Evolutionary conservation across 75 land plant genomes (phyloP).

Genomic region (Cupressus sempervirens): DNA sequence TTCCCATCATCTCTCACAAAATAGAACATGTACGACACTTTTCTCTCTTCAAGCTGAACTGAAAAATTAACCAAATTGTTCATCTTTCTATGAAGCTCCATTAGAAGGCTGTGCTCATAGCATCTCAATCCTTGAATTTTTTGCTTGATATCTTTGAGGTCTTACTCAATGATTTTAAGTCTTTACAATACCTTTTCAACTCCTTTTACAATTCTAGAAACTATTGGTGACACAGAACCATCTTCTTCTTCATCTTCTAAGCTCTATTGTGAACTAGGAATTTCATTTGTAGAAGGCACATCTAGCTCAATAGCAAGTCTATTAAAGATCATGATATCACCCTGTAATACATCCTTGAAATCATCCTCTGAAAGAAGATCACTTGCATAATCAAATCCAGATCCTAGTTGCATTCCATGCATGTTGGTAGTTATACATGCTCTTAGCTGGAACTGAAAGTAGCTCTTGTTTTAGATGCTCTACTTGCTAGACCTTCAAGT

Average conservation of each 20-base stretch:
- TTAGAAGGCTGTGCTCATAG: slow-evolving; percentile 60
- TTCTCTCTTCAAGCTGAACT: slow-evolving; percentile 53
- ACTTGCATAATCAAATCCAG: slow-evolving; percentile 57
- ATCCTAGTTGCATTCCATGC: slow-evolving; percentile 40
- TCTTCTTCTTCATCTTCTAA: slow-evolving; percentile 3
- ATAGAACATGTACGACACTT: slow-evolving; percentile 70
- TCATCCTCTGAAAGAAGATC: slow-evolving; percentile 72
- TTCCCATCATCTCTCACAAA: slow-evolving; percentile 38
- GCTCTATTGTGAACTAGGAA: background rate
- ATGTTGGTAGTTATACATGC: slow-evolving; percentile 67
- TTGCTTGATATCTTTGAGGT: slow-evolving; percentile 57
- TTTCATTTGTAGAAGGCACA: slow-evolving; percentile 30
- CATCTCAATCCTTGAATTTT: slow-evolving; percentile 70
- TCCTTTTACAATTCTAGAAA: slow-evolving; percentile 64
- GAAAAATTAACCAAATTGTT: slow-evolving; percentile 57
- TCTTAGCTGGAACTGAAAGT: slow-evolving; percentile 56
- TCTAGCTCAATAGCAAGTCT: slow-evolving; percentile 48
- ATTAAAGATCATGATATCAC: slow-evolving; percentile 55
- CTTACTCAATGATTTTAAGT: slow-evolving; percentile 52
- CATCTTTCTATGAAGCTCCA: slow-evolving; percentile 58
- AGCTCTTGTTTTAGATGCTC: slow-evolving; percentile 51
- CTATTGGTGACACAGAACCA: slow-evolving; percentile 36
- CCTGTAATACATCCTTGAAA: slow-evolving; percentile 61
- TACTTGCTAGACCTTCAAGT: too few relatives aligned
- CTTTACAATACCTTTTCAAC: slow-evolving; percentile 53